Evolutionary conservation across 2,329 filamentous ascomycete genomes (phyloP), one percentile per base, ranked within the genome.

Genomic region (Colletotrichum sp.): DNA sequence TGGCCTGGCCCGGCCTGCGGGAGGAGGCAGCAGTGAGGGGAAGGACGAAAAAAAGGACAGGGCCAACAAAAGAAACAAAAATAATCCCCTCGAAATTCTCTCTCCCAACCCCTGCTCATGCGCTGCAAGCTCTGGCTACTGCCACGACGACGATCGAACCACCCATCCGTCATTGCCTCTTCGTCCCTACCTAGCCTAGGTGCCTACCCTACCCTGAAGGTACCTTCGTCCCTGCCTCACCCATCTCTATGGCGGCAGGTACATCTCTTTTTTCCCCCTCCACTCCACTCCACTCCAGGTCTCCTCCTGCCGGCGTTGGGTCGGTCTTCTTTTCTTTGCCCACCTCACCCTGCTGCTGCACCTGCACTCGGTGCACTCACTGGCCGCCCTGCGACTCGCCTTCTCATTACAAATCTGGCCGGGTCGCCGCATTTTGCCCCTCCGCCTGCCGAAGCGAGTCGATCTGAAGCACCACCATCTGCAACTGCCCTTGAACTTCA

Each of bases 331-430:
- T 59, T 15, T 34, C n/a, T 52, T 71, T 34, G 36, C 69, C 36
- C 62, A 66, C 72, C 55, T 39, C 18, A 63, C 52, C 52, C n/a
- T 39, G 69, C 15, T 39, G 39, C 28, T 21, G 18, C 39, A 24
- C 39, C 18, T 49, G 39, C 18, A 49, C 39, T 49, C 39, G 36
- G 8, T 44, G 36, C 36, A 49, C 18, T 49, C 44, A 60, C 59
- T 49, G 39, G 59, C 15, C 69, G 69, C 44, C 69, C 52, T 70
- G 69, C 30, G 69, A 21, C 44, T 63, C 36, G 69, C 34, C 55
- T 30, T 60, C 69, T 32, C 69, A 39, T 75, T 75, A 75, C 73
- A 75, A 72, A 75, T 75, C 72, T 71, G 21, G 24, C 69, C 72
- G 36, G 52, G 69, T 55, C 69, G 72, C 72, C 69, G 69, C 62